Conservation (phyloP, 116 monocot genomes). For the Iris pallida region DNA sequence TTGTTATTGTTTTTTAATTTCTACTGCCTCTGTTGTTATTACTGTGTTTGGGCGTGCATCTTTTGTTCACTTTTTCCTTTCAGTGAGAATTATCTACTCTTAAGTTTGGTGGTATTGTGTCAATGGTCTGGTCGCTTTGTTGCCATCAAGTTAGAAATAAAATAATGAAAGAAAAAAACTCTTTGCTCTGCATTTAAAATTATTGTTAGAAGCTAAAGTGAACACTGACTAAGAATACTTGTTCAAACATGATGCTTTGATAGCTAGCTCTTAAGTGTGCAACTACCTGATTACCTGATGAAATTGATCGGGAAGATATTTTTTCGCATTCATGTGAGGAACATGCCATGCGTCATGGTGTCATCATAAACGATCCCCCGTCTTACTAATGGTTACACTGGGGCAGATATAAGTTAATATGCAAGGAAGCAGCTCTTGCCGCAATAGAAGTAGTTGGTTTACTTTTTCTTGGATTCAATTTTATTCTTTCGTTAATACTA, state of each 20-base stretch:
- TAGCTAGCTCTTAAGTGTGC: slow-evolving; percentile 71
- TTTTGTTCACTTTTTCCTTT: neutral
- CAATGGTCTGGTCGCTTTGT: neutral
- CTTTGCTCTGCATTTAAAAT: neutral
- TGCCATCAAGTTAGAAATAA: neutral
- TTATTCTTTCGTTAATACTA: no score
- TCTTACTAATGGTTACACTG: slow-evolving; percentile 84
- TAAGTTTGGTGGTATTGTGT: neutral
- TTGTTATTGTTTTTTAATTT: neutral
- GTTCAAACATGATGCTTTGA: slow-evolving; percentile 82
- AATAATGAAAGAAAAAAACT: neutral
- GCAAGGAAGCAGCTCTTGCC: slow-evolving; percentile 67
- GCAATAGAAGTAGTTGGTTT: slow-evolving; percentile 62
- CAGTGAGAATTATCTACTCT: no score
- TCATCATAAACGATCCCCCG: slow-evolving; percentile 40
- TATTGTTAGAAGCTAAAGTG: neutral
- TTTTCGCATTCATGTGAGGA: slow-evolving; percentile 63
- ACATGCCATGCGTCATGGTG: slow-evolving; percentile 58
- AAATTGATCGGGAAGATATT: slow-evolving; percentile 67
- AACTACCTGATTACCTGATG: slow-evolving; percentile 81
- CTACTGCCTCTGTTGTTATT: no score
- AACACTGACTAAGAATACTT: slow-evolving; percentile 1
- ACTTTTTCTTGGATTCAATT: no score
- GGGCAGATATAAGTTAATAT: slow-evolving; percentile 87
- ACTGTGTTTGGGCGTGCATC: neutral